These are phyloP conservation scores for Piper betle DNA, from an alignment of 164 flowering plant genomes.

Conservation along the genomic window DNA sequence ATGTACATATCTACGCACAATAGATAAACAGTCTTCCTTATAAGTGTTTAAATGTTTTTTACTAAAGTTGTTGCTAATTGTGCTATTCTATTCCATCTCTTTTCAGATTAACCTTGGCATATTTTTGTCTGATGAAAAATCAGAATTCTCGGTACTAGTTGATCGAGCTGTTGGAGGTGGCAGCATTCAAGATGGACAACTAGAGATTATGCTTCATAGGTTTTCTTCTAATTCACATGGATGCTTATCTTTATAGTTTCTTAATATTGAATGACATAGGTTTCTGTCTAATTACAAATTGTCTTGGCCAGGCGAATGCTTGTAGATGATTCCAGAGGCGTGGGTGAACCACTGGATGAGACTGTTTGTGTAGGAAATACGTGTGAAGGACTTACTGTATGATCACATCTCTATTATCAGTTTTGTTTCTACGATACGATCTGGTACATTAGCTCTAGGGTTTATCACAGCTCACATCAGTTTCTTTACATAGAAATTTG, in stretches of 20 bases:
- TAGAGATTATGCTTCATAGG: slow-evolving; percentile 92
- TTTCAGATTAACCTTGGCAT: slow-evolving; percentile 80
- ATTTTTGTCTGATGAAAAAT: slow-evolving; percentile 31
- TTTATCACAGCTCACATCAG: background rate
- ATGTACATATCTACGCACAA: too few relatives aligned
- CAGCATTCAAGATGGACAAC: slow-evolving; percentile 71
- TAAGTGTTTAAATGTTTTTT: too few relatives aligned
- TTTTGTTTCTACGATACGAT: background rate
- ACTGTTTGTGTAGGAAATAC: slow-evolving; percentile 31
- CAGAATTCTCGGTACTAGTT: slow-evolving; percentile 78
- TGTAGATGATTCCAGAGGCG: slow-evolving; percentile 58
- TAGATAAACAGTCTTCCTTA: too few relatives aligned
- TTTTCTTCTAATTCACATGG: slow-evolving; percentile 4
- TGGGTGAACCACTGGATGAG: slow-evolving; percentile 74
- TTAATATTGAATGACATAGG: background rate
- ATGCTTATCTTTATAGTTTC: slow-evolving; percentile 2
- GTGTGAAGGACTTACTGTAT: slow-evolving; percentile 74
- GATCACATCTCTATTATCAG: background rate
- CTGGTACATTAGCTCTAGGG: background rate
- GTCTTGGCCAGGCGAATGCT: slow-evolving; percentile 35
- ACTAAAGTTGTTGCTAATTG: background rate
- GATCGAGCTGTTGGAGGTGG: slow-evolving; percentile 81
- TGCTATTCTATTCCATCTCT: background rate
- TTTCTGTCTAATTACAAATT: background rate
- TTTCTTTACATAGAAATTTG: background rate